Evolutionary conservation across 2,329 filamentous ascomycete species (phyloP), one percentile per base, ranked within the genome.

Genomic region (Trichoderma koningii): DNA sequence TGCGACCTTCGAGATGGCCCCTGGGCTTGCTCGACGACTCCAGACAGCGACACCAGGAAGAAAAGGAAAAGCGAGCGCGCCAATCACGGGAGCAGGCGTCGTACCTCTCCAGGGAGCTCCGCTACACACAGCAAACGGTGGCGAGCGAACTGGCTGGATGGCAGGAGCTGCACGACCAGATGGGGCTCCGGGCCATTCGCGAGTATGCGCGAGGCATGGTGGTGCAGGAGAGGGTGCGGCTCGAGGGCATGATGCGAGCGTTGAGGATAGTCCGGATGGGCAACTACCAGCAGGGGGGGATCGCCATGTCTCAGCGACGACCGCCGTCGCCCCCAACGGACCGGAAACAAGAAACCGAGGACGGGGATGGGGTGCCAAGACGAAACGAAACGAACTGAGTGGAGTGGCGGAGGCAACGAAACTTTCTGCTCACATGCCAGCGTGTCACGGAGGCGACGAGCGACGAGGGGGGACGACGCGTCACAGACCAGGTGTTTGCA

Each of bases 61-160:
- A 98, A 65, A 90, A 91, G 50, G 91, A 93, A 77, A 89, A 91
- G 69, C 92, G 90, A 71, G 91, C 92, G 44, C 83, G 86, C 15
- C 87, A 88, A 68, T 87, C 86, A 23, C 85, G 89, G 68, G 77
- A 82, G 19, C 92, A 97, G 73, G 85, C 91, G 12, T 85, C 89
- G 21, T 85, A 87, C 50, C 77, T 97, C n/a, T 89, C 89, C 0
- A 87, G 87, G 59, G 95, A 99, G 76, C 80, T 99, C 63, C 82
- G 92, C 56, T 97, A 95, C 76, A 97, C 93, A 55, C 94, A 97
- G 78, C 92, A 96, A 76, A 92, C 94, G 15, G 94, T 98, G 26
- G 94, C 96, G 7, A 85, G 87, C 1, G 95, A 99, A 78, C 77
- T 99, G 64, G 95, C 95, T 0, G 93, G 91, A 17, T 99, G 95